Evolutionary conservation across 129 eudicot genomes (phyloP), one percentile per base, ranked within the genome.

Genomic region (Lactuca sativa): DNA sequence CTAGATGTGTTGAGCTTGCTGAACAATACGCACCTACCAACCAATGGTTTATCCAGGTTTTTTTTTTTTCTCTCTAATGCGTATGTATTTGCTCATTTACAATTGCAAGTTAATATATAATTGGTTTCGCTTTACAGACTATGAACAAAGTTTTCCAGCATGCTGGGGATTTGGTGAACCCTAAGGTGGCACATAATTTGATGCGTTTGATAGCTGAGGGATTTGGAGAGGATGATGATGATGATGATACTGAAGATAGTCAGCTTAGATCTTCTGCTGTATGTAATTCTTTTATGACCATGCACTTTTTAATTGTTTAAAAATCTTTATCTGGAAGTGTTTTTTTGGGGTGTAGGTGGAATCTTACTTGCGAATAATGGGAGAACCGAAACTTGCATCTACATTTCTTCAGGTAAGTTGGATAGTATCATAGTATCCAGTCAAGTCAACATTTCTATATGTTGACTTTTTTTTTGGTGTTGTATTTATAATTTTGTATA

Each of bases 21-120:
- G 99, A 95, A 81, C 97, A 95, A 69, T 95, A 90, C 82, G 99
- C 99, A 44, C 99, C 99, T 43, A 95, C 97, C 66, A 95, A 95
- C 76, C 93, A 87, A 38, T 95, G 99, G 99, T 95, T 95, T 72
- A 95, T 95, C 65, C 96, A 90, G 99, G 99, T 95, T 36, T n/a
- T 47, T 9, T 43, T 4, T 44, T 5, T 44, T 5, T 10, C n/a
- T 38, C 36, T 14, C 62, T 10, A 72, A 10, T 44, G 12, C 58
- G 8, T 30, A 52, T 8, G 37, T 7, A 38, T 33, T 12, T 6
- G 6, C 54, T 18, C 6, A 36, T 33, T 64, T 59, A 38, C 13
- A 8, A 62, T 30, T 25, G 53, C 48, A 18, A 36, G 40, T 72
- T 77, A 44, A 48, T 6, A 18, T 56, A 16, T 33, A 51, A 21